Conservation (phyloP, 2,329 filamentous ascomycete genomes). For the Alternaria angustiovoidea region DNA sequence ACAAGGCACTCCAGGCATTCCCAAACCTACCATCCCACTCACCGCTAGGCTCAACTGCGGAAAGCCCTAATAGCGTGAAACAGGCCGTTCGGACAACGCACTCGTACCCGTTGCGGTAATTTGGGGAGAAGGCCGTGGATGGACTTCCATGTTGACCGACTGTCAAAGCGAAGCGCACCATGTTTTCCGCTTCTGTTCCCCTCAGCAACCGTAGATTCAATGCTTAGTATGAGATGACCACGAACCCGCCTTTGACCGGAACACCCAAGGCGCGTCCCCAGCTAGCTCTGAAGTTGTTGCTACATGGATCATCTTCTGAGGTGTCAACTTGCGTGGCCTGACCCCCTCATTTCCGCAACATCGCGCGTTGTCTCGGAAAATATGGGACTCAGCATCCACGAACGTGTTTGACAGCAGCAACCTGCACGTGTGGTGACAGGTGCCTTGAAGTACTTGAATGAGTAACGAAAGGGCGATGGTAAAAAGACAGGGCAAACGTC, state of each 20-base stretch:
- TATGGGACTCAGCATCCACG: background rate
- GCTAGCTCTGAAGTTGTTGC: background rate
- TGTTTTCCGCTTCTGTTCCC: background rate
- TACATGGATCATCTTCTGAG: constrained; percentile 5
- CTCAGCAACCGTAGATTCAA: background rate
- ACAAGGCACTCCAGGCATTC: constrained; percentile 1
- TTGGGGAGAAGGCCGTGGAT: background rate
- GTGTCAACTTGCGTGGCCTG: constrained; percentile 16
- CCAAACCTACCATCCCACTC: background rate
- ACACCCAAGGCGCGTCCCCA: background rate
- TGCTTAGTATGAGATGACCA: background rate
- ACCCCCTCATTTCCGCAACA: constrained; percentile 17
- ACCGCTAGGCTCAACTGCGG: constrained; percentile 1
- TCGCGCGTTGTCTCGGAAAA: constrained; percentile 4
- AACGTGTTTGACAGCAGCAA: background rate
- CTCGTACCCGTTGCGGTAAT: background rate
- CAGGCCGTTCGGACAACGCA: constrained; percentile 2
- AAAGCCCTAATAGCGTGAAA: constrained; percentile 1
- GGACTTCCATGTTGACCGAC: background rate
- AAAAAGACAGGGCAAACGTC: background rate
- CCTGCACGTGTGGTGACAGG: constrained; percentile 6
- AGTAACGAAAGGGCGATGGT: background rate
- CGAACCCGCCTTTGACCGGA: background rate
- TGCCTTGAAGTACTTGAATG: background rate
- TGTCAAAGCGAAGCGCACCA: background rate